These are phyloP conservation scores for Ziziphus jujuba DNA, from an alignment of 306 rosid species.

Conservation along the genomic window DNA sequence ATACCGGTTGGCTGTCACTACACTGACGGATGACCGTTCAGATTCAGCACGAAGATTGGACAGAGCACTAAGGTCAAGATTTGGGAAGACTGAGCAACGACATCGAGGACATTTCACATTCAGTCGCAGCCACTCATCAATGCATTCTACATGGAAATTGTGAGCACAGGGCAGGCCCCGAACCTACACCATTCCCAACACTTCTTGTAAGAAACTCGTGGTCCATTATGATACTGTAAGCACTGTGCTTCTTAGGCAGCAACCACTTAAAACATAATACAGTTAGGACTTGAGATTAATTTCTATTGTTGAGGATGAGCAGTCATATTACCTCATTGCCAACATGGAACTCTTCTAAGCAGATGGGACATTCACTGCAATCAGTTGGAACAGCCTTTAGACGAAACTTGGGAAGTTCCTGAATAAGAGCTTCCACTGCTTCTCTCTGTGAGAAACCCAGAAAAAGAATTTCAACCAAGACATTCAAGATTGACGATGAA, in stretches of 20 bases:
- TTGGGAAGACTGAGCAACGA: constrained; percentile 98
- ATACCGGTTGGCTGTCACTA: constrained; percentile 69
- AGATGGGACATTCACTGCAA: constrained; percentile 97
- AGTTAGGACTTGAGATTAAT: constrained; percentile 4
- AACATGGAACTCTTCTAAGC: constrained; percentile 89
- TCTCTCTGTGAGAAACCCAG: constrained; percentile 76
- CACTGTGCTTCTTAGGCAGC: not conserved
- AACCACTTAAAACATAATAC: not conserved
- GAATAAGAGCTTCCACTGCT: constrained; percentile 98
- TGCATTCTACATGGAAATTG: constrained; percentile 96
- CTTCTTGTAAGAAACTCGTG: constrained; percentile 22
- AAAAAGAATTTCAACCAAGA: constrained; percentile 29
- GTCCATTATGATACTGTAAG: not conserved
- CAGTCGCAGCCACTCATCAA: constrained; percentile 98
- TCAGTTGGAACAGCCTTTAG: constrained; percentile 98
- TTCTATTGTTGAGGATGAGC: not conserved
- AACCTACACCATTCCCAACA: constrained; percentile 59
- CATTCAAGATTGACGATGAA: constrained; percentile 19
- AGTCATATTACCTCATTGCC: constrained; percentile 77
- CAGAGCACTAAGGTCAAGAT: constrained; percentile 97
- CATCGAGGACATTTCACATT: constrained; percentile 99
- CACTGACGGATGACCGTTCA: constrained; percentile 62
- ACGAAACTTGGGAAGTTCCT: constrained; percentile 96
- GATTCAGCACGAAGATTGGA: constrained; percentile 87
- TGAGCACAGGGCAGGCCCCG: constrained; percentile 99